phyloP scores from a whole-genome alignment of 108 stramenopile genomes.

The Pelagomonas calceolata region DNA sequence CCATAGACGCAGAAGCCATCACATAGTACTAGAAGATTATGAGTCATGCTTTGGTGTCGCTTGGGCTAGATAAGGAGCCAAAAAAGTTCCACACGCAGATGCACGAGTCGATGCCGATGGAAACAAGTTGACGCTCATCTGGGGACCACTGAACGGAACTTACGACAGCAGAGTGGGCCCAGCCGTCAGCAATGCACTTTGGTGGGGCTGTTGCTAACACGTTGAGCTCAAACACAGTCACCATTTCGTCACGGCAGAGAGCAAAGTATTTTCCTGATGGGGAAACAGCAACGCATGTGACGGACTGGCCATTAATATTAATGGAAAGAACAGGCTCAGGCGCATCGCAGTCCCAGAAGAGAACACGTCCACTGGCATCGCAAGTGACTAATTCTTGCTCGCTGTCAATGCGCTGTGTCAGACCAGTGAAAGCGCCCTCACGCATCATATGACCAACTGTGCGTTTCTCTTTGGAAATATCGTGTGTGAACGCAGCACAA shows the following conservation, averaged over 20 bases:
- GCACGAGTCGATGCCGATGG: conserved; percentile 34
- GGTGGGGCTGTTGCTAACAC: not conserved
- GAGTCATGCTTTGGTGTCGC: too few species aligned
- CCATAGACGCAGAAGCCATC: too few species aligned
- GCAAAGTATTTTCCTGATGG: conserved; percentile 39
- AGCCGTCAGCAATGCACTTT: conserved; percentile 21
- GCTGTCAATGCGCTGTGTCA: conserved; percentile 32
- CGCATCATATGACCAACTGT: conserved; percentile 18
- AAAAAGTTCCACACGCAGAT: conserved; percentile 43
- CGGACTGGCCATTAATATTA: not conserved
- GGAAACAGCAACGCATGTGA: conserved; percentile 13
- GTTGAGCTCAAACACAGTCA: conserved; percentile 25
- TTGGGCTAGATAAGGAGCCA: too few species aligned
- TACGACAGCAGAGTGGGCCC: conserved; percentile 24
- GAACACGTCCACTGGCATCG: conserved; percentile 31
- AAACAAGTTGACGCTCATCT: conserved; percentile 43
- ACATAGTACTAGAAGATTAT: too few species aligned
- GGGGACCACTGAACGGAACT: conserved; percentile 25
- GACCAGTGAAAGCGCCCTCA: conserved; percentile 23
- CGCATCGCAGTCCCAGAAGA: conserved; percentile 46
- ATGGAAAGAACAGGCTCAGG: conserved; percentile 2
- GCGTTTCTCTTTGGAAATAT: conserved; percentile 30
- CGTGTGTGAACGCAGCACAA: conserved; percentile 34
- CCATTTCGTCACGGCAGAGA: conserved; percentile 25
- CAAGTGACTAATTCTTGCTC: conserved; percentile 40